Evolutionary conservation across 2,329 filamentous ascomycete species (phyloP).

Genomic region (Epichloe glyceriae): DNA sequence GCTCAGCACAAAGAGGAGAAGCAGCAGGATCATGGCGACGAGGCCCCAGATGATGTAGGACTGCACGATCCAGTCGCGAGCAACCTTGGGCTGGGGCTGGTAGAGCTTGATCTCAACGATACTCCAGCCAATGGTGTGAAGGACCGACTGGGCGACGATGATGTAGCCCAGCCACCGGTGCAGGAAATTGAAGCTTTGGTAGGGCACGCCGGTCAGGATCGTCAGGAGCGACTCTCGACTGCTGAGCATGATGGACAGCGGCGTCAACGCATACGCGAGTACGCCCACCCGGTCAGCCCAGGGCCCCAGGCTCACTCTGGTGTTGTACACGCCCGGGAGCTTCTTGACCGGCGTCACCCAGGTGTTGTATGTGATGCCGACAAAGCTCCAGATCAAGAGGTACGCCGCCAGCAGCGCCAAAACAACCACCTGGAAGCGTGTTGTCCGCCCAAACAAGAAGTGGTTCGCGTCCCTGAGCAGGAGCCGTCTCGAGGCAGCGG

Average conservation of each 20-base stretch:
- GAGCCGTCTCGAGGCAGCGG: conserved; percentile 29
- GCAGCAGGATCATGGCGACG: conserved; percentile 52
- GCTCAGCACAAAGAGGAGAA: conserved; percentile 47
- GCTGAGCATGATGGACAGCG: conserved; percentile 53
- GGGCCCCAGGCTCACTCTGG: conserved; percentile 50
- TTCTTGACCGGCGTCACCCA: conserved; percentile 59
- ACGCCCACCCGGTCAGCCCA: conserved; percentile 58
- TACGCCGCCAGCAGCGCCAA: conserved; percentile 47
- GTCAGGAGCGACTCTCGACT: conserved; percentile 58
- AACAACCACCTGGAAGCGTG: conserved; percentile 52
- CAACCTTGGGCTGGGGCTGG: conserved; percentile 54
- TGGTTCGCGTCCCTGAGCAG: conserved; percentile 48
- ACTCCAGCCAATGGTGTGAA: conserved; percentile 62
- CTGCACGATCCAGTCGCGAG: conserved; percentile 44
- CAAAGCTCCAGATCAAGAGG: conserved; percentile 54
- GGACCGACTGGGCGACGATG: conserved; percentile 51
- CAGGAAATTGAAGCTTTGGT: conserved; percentile 66
- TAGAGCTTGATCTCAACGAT: conserved; percentile 55
- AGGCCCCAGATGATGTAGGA: conserved; percentile 62
- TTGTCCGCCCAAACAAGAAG: conserved; percentile 52
- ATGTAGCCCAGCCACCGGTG: conserved; percentile 66
- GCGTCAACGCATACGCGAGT: conserved; percentile 61
- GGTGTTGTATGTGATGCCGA: conserved; percentile 53
- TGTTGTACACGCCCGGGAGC: conserved; percentile 44
- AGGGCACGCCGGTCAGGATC: conserved; percentile 57